These are phyloP conservation scores for Lentinula lateritia DNA, from an alignment of 768 basidiomycete species.

Conservation along the genomic window DNA sequence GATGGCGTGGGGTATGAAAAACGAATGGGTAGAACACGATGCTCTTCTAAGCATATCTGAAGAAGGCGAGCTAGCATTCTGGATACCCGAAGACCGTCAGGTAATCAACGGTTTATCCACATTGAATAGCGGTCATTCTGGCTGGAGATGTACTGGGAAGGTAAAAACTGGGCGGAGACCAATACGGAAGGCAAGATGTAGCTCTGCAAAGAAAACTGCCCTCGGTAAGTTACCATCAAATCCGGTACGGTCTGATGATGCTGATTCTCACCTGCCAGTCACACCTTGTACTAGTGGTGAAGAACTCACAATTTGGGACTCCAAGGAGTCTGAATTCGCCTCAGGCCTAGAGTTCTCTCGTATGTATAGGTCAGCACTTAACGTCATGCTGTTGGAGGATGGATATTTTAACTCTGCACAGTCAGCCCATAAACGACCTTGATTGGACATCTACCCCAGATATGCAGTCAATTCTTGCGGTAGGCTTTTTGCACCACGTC, in stretches of 20 bases:
- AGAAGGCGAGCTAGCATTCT: constrained; percentile 80
- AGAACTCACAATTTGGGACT: constrained; percentile 95
- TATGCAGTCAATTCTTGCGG: constrained; percentile 84
- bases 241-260: not conserved
- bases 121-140: constrained; percentile 13
- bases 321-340: constrained; percentile 88
- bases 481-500: constrained; percentile 75
- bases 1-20: constrained; percentile 69
- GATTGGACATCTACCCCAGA: constrained; percentile 94
- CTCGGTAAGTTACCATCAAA: constrained; percentile 49
- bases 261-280: constrained; percentile 36
- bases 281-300: constrained; percentile 54
- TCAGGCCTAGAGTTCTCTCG: constrained; percentile 78
- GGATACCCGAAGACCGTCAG: constrained; percentile 54
- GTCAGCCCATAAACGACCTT: constrained; percentile 70
- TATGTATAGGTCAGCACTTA: constrained; percentile 46
- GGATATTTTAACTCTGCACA: constrained; percentile 5
- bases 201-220: constrained; percentile 88
- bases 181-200: constrained; percentile 74
- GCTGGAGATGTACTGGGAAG: constrained; percentile 66
- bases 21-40: constrained; percentile 53
- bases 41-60: constrained; percentile 74
- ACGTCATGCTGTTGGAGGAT: not conserved
- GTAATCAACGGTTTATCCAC: constrained; percentile 8
- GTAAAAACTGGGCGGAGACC: constrained; percentile 66